Conservation (phyloP, 2,329 filamentous ascomycete species). For the Alternaria brassicicola region DNA sequence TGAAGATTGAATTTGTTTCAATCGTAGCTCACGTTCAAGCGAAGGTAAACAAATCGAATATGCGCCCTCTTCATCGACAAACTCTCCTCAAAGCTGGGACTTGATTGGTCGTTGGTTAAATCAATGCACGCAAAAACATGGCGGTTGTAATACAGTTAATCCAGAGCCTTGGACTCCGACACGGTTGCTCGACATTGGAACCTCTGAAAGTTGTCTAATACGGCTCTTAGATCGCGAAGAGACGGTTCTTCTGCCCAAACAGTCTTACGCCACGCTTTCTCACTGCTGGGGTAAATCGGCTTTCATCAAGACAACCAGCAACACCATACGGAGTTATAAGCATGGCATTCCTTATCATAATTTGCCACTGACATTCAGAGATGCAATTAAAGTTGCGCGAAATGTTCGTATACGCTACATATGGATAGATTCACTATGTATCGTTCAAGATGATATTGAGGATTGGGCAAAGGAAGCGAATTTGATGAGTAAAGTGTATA, state of each 20-base stretch:
- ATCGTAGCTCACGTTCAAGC: background rate
- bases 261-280: slow-evolving; percentile 1
- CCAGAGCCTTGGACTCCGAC: background rate
- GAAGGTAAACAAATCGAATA: background rate
- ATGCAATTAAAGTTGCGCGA: background rate
- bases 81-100: background rate
- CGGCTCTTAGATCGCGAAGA: background rate
- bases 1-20: background rate
- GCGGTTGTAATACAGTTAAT: background rate
- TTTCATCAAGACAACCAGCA: background rate
- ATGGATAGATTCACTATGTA: slow-evolving; percentile 6
- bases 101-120: background rate
- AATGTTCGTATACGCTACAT: background rate
- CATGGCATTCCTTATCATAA: background rate
- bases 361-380: background rate
- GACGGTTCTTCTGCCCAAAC: background rate
- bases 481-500: slow-evolving; percentile 1
- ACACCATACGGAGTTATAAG: background rate
- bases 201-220: background rate
- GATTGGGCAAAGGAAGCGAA: background rate
- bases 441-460: background rate
- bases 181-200: background rate
- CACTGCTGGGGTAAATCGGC: background rate
- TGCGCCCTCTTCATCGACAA: background rate
- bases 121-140: background rate